phyloP scores from a whole-genome alignment of 176 grass and related monocot genomes.

The Hordeum marinum region DNA sequence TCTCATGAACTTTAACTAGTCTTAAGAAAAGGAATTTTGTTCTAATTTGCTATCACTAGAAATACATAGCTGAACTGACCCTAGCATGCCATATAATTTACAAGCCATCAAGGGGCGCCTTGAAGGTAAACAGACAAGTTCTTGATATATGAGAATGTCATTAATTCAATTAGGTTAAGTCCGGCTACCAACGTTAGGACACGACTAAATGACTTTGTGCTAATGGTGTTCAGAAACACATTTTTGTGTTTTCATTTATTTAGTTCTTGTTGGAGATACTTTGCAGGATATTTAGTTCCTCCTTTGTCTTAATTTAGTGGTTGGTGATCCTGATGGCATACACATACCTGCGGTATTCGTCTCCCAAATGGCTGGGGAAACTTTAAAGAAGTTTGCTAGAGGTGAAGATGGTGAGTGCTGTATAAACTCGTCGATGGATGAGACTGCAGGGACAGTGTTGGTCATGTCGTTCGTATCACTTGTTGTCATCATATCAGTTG shows the following conservation, averaged over 20 bases:
- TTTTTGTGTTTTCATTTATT: neutral
- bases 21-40: neutral
- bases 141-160: neutral
- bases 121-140: neutral
- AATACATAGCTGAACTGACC: neutral
- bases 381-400: conserved; percentile 61
- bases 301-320: conserved; percentile 46
- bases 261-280: conserved; percentile 6
- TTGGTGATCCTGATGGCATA: conserved; percentile 74
- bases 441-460: conserved; percentile 81
- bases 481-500: conserved; percentile 80
- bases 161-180: neutral
- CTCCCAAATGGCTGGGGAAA: conserved; percentile 76
- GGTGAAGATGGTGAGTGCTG: conserved; percentile 70
- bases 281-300: conserved; percentile 15
- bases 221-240: neutral
- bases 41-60: neutral
- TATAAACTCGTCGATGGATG: conserved; percentile 76
- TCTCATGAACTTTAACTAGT: neutral
- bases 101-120: neutral
- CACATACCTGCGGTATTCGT: conserved; percentile 82
- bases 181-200: neutral
- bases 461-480: conserved; percentile 86
- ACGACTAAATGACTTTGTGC: neutral
- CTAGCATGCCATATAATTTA: neutral